phyloP scores from a whole-genome alignment of 2,329 filamentous ascomycete species.

The Chaetomium sp. region DNA sequence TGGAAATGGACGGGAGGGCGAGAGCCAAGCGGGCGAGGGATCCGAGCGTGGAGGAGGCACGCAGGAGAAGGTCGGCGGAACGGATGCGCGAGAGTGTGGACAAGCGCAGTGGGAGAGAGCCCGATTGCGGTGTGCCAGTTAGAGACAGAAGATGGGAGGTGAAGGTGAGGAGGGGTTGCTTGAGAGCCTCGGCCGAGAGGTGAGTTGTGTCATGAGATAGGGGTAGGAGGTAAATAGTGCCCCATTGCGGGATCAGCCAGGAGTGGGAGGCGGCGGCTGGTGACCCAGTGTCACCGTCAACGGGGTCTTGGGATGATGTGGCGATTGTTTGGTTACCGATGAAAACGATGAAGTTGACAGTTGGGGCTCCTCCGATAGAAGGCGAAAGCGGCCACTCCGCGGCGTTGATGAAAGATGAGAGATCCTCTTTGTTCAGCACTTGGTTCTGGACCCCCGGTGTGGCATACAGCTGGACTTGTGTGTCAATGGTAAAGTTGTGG shows the following conservation, averaged over 20 bases:
- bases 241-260: slow-evolving; percentile 97
- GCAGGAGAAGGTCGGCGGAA: slow-evolving; percentile 76
- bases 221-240: slow-evolving; percentile 57
- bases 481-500: slow-evolving; percentile 93
- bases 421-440: slow-evolving; percentile 72
- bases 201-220: slow-evolving; percentile 38
- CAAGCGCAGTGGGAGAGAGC: slow-evolving; percentile 77
- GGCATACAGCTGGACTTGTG: slow-evolving; percentile 94
- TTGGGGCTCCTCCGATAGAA: slow-evolving; percentile 87
- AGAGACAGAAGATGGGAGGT: slow-evolving; percentile 84
- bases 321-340: slow-evolving; percentile 71
- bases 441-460: slow-evolving; percentile 55
- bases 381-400: slow-evolving; percentile 96
- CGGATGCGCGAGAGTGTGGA: slow-evolving; percentile 81
- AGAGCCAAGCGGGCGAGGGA: slow-evolving; percentile 79
- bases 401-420: slow-evolving; percentile 93
- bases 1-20: slow-evolving; percentile 83
- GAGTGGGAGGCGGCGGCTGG: slow-evolving; percentile 46
- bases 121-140: slow-evolving; percentile 74
- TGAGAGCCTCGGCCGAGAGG: slow-evolving; percentile 60
- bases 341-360: slow-evolving; percentile 92
- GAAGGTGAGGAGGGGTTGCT: slow-evolving; percentile 80
- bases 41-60: slow-evolving; percentile 89
- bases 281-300: slow-evolving; percentile 26
- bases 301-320: slow-evolving; percentile 22